A percentile compares a stretch with the other conserved stretches of the same genome.
Evolutionary conservation across 2,329 filamentous ascomycete genomes (phyloP).

Genomic region (Neofusicoccum cordaticola): DNA sequence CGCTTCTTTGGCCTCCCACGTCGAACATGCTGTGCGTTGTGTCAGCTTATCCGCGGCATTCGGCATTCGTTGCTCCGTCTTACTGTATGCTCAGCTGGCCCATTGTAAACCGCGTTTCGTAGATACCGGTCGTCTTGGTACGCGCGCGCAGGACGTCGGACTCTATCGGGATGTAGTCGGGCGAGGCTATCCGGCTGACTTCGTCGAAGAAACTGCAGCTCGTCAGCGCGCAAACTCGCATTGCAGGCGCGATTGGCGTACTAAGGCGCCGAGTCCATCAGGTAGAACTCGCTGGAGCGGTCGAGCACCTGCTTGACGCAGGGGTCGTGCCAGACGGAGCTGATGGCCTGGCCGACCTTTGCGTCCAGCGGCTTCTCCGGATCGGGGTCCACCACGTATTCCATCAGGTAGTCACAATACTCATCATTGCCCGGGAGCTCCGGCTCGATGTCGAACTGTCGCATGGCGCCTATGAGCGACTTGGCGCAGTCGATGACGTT

Average conservation of each 20-base stretch:
- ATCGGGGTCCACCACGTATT: slow-evolving; percentile 87
- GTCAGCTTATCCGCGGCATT: slow-evolving; percentile 23
- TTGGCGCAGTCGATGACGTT: slow-evolving; percentile 97
- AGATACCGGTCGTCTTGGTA: slow-evolving; percentile 98
- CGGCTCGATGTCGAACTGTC: slow-evolving; percentile 83
- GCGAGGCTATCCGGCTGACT: slow-evolving; percentile 75
- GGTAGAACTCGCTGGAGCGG: slow-evolving; percentile 94
- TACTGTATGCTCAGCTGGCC: slow-evolving; percentile 98
- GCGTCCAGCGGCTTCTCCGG: slow-evolving; percentile 80
- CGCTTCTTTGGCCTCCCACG: slow-evolving; percentile 92
- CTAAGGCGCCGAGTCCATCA: slow-evolving; percentile 99
- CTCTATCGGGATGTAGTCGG: slow-evolving; percentile 87
- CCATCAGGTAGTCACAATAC: slow-evolving; percentile 74
- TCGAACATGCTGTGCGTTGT: slow-evolving; percentile 82
- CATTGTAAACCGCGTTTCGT: slow-evolving; percentile 98
- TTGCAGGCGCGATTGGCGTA: slow-evolving; percentile 48
- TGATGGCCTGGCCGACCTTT: slow-evolving; percentile 77
- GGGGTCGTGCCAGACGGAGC: slow-evolving; percentile 86
- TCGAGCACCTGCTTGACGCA: slow-evolving; percentile 81
- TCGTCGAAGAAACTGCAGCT: slow-evolving; percentile 86
- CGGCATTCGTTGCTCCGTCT: slow-evolving; percentile 41
- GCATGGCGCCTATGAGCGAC: slow-evolving; percentile 85
- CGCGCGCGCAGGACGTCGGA: slow-evolving; percentile 91
- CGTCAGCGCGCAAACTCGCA: slow-evolving; percentile 23
- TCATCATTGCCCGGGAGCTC: slow-evolving; percentile 68